phyloP scores from a whole-genome alignment of 345 rosid genomes.

The Salix koriyanagi region DNA sequence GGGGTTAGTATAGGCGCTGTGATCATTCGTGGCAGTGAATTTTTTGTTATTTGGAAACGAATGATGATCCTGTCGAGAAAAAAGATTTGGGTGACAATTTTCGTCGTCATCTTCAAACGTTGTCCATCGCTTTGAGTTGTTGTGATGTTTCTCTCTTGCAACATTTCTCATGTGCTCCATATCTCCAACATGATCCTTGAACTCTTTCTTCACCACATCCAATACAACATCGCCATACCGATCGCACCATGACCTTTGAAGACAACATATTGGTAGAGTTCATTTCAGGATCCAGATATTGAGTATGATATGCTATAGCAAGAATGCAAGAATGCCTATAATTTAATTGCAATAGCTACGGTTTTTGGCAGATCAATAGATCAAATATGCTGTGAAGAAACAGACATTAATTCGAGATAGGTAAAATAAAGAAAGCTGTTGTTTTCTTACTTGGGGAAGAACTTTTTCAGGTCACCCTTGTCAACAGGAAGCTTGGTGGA shows the following conservation, averaged over 20 bases:
- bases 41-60: background rate
- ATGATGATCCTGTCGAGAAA: conserved; percentile 17
- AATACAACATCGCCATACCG: conserved; percentile 60
- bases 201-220: conserved; percentile 70
- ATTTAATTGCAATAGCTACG: background rate
- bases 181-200: conserved; percentile 68
- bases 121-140: conserved; percentile 49
- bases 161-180: conserved; percentile 53
- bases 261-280: background rate
- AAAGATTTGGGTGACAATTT: conserved; percentile 56
- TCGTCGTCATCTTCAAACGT: conserved; percentile 54
- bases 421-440: background rate
- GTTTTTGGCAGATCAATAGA: background rate
- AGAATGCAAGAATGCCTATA: background rate
- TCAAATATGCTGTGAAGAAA: background rate
- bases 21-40: background rate
- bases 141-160: conserved; percentile 33
- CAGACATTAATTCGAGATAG: background rate
- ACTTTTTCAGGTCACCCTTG: conserved; percentile 55
- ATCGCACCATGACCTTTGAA: conserved; percentile 64
- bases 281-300: background rate
- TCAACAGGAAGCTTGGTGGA: conserved; percentile 77
- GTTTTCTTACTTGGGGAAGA: conserved; percentile 61
- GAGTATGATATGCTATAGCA: background rate
- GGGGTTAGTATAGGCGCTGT: conserved; percentile 7